These are phyloP conservation scores for Boletus rex-veris DNA, from an alignment of 768 basidiomycete genomes.

Conservation along the genomic window DNA sequence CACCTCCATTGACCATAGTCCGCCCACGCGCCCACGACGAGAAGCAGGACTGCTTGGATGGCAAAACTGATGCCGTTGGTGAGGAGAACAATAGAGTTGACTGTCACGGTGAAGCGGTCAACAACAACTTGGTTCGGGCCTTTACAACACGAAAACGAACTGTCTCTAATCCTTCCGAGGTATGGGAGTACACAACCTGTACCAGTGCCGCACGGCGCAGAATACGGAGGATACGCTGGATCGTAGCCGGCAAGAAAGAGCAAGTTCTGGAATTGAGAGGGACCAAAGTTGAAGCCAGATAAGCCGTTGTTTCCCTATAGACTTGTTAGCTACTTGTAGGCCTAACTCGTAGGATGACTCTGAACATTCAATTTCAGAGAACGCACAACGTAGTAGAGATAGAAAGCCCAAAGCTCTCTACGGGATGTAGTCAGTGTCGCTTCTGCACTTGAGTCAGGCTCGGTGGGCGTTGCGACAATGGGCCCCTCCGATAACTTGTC, in stretches of 20 bases:
- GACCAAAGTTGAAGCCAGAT: constrained; percentile 68
- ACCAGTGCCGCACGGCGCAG: constrained; percentile 43
- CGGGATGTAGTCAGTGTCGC: constrained; percentile 38
- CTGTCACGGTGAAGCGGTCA: constrained; percentile 30
- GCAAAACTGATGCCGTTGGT: constrained; percentile 81
- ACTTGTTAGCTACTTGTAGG: neutral
- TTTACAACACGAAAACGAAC: constrained; percentile 35
- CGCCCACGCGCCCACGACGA: constrained; percentile 73
- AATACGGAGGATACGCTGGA: constrained; percentile 53
- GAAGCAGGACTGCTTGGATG: constrained; percentile 63
- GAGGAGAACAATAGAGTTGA: constrained; percentile 74
- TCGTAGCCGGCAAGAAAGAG: constrained; percentile 73
- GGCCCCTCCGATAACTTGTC: neutral
- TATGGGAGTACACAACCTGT: constrained; percentile 65
- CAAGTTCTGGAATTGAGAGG: constrained; percentile 72
- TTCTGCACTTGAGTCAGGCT: neutral
- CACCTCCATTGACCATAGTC: constrained; percentile 82
- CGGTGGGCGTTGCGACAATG: neutral
- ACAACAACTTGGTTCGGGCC: neutral
- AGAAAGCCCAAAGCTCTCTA: constrained; percentile 56
- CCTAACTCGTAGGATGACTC: neutral
- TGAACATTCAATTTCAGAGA: too few species aligned
- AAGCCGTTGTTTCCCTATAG: constrained; percentile 61
- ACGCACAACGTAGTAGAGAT: constrained; percentile 51
- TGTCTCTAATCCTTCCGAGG: constrained; percentile 56